A percentile compares a stretch with the other conserved stretches of the same genome.
These are phyloP conservation scores for Zygosaccharomyces pseudobailii DNA, from an alignment of 1,139 yeast genomes.

Conservation along the genomic window DNA sequence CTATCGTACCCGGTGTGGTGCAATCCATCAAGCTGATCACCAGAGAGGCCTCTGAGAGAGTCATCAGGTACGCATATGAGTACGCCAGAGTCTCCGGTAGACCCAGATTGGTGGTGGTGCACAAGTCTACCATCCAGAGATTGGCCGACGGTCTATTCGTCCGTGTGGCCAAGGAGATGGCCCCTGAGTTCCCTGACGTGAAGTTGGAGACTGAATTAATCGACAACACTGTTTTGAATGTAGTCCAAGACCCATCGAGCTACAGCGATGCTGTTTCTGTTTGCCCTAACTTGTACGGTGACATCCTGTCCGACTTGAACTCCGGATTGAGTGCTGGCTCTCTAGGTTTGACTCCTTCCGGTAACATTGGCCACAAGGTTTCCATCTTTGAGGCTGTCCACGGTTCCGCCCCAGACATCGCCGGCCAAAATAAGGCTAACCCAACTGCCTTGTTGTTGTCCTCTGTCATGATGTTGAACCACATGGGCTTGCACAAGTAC, in stretches of 20 bases:
- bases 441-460: constrained; percentile 96
- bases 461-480: constrained; percentile 98
- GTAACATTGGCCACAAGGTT: constrained; percentile 97
- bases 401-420: constrained; percentile 98
- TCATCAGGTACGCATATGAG: constrained; percentile 93
- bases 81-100: constrained; percentile 86
- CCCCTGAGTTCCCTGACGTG: constrained; percentile 88
- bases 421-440: constrained; percentile 97
- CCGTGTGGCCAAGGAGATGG: constrained; percentile 83
- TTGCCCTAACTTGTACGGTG: constrained; percentile 99
- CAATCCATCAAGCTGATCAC: constrained; percentile 97
- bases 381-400: constrained; percentile 98
- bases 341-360: constrained; percentile 96
- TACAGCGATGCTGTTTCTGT: constrained; percentile 89
- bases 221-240: constrained; percentile 90
- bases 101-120: constrained; percentile 90
- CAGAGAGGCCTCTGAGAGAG: constrained; percentile 92
- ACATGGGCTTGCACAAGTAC: constrained; percentile 78
- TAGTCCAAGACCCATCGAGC: constrained; percentile 83
- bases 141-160: constrained; percentile 96
- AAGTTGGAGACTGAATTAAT: constrained; percentile 78
- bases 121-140: constrained; percentile 98
- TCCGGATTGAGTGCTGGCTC: constrained; percentile 94
- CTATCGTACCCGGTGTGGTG: constrained; percentile 96
- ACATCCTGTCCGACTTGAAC: constrained; percentile 93